Evolutionary conservation across 1,284 basidiomycete species (phyloP), one percentile per base, ranked within the genome.

Genomic region (Neonothopanus nambi): DNA sequence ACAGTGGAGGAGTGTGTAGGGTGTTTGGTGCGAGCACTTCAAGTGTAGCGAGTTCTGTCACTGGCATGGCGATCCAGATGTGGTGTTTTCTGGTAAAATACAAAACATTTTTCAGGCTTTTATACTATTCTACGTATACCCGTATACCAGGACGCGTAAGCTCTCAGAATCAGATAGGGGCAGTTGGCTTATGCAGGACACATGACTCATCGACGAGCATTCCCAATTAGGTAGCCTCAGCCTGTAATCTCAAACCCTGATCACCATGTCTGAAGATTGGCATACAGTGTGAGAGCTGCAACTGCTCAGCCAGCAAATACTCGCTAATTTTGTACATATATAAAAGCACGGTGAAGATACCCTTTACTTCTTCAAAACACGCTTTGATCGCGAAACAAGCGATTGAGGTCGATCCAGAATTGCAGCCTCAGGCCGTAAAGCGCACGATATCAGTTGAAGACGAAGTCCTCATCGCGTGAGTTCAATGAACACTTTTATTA

Each of bases 351-450:
- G 71, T 94, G 54, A 79, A 83, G 39, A 84, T 95, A 48, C 93
- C 93, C 3, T 93, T 95, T 61, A 76, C 79, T 36, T 86, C 81
- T 15, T 64, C 74, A 18, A 76, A 84, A 55, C 91, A 95, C 63
- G 93, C 93, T 6, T 65, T 70, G 43, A 89, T 93, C 57, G 91
- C 89, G 23, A 87, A 85, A 63, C 82, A 86, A 65, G 85, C 84
- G 49, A 88, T 96, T 62, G 85, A 91, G 57, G 93, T 95, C 28
- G 93, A 96, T 70, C 72, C 77, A 20, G 93, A 95, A 66, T 76
- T 93, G 38, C 91, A 95, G 61, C 82, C 84, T 2, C 79, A 87
- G 37, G 83, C 86, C 3, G 92, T 95, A 24, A 84, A 85, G 63
- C 78, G 91, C 52, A 76, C 70, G n/a, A 68, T 95, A 38, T 67